A percentile compares a stretch with the other conserved stretches of the same genome.
These are phyloP conservation scores for Pyrrhoderma lamaoense DNA, from an alignment of 1,284 basidiomycete genomes.

Conservation along the genomic window DNA sequence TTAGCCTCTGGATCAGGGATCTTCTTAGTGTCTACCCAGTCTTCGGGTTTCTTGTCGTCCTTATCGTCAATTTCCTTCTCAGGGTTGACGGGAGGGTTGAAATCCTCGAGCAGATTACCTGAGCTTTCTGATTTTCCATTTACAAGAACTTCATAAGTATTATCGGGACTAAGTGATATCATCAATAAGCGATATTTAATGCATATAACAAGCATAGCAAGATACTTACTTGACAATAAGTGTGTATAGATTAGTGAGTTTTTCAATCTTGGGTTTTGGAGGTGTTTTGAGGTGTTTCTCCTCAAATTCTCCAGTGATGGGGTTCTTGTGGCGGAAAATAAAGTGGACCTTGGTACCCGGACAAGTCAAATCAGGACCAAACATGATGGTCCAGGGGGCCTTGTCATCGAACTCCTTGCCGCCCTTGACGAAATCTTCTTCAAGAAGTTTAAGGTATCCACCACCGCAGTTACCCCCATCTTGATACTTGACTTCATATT, in stretches of 20 bases:
- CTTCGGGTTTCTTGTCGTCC: constrained; percentile 81
- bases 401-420: constrained; percentile 94
- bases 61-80: constrained; percentile 90
- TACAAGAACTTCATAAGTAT: constrained; percentile 90
- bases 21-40: constrained; percentile 89
- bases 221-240: constrained; percentile 78
- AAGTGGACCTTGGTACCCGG: constrained; percentile 91
- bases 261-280: constrained; percentile 82
- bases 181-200: constrained; percentile 7
- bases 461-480: constrained; percentile 99
- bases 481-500: constrained; percentile 99
- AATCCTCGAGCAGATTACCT: constrained; percentile 90
- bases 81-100: constrained; percentile 93
- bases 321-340: constrained; percentile 96
- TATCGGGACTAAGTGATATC: constrained; percentile 64
- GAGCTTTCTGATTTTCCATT: constrained; percentile 79
- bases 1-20: constrained; percentile 81
- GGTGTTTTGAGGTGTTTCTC: constrained; percentile 92
- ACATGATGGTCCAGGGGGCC: constrained; percentile 98
- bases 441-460: constrained; percentile 96
- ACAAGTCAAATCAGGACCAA: constrained; percentile 85
- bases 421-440: constrained; percentile 84
- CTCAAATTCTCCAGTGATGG: constrained; percentile 84
- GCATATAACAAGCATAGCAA: not conserved
- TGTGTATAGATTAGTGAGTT: constrained; percentile 88